Evolutionary conservation across 306 rosid species (phyloP).

Genomic region (Pterocarpus santalinus): DNA sequence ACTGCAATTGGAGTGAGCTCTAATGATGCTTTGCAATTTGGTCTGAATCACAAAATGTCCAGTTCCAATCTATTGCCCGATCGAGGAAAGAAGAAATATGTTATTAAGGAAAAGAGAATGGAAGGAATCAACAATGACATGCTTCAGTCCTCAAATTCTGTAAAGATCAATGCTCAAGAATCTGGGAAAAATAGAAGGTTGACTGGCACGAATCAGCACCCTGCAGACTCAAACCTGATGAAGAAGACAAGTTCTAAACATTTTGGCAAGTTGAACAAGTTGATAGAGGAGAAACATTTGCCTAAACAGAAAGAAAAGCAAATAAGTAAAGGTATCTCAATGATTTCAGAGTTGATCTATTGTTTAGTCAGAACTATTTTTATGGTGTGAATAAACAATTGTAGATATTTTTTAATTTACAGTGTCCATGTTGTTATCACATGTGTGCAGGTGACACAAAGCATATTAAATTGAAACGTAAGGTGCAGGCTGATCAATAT

Average conservation of each 20-base stretch:
- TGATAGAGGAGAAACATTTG: slow-evolving; percentile 52
- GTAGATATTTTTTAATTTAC: slow-evolving; percentile 26
- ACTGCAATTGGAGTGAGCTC: slow-evolving; percentile 50
- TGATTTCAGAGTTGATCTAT: slow-evolving; percentile 30
- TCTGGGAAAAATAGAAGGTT: slow-evolving; percentile 55
- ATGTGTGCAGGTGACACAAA: slow-evolving; percentile 55
- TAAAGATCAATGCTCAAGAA: slow-evolving; percentile 53
- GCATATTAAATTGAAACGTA: slow-evolving; percentile 60
- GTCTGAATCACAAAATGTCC: slow-evolving; percentile 47
- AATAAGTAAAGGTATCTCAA: slow-evolving; percentile 57
- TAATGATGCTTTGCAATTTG: slow-evolving; percentile 48
- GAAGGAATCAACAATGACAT: slow-evolving; percentile 48
- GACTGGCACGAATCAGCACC: slow-evolving; percentile 58
- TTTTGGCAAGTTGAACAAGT: slow-evolving; percentile 46
- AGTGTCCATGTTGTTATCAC: slow-evolving; percentile 13
- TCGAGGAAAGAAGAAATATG: slow-evolving; percentile 61
- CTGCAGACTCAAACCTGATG: slow-evolving; percentile 49
- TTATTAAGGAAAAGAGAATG: slow-evolving; percentile 54
- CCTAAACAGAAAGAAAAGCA: slow-evolving; percentile 60
- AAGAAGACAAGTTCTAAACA: slow-evolving; percentile 57
- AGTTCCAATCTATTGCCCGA: slow-evolving; percentile 49
- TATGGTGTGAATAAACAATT: slow-evolving; percentile 19
- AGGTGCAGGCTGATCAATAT: slow-evolving; percentile 60
- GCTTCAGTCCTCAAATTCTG: slow-evolving; percentile 44
- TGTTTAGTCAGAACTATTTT: slow-evolving; percentile 25